A percentile compares a stretch with the other conserved stretches of the same genome.
Evolutionary conservation across 345 rosid genomes (phyloP).

Genomic region (Corchorus olitorius): DNA sequence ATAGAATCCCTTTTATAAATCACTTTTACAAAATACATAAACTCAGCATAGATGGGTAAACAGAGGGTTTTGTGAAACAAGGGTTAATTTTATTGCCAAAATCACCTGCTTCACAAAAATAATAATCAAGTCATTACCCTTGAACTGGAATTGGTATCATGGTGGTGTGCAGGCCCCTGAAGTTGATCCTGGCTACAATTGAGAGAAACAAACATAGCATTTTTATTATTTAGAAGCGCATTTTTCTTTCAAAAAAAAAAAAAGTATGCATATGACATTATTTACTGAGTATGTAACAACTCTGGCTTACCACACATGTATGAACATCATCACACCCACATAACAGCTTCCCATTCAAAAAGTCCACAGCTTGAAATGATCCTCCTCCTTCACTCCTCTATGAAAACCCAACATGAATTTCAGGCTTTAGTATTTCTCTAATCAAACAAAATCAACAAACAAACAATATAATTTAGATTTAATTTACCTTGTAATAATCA

Average conservation of each 20-base stretch:
- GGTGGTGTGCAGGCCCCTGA: constrained; percentile 41
- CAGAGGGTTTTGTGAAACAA: not conserved
- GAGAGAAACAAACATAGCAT: not conserved
- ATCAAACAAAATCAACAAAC: not conserved
- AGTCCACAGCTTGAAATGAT: constrained; percentile 61
- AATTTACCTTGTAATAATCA: constrained; percentile 56
- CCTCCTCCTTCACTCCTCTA: constrained; percentile 80
- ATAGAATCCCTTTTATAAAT: too few relatives aligned
- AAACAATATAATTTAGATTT: not conserved
- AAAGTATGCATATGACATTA: too few relatives aligned
- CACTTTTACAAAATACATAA: not conserved
- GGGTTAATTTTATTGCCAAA: not conserved
- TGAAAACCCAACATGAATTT: constrained; percentile 5
- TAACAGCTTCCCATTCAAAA: constrained; percentile 54
- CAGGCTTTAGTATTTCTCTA: not conserved
- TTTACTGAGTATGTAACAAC: not conserved
- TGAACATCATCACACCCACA: constrained; percentile 55
- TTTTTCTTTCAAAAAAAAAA: too few relatives aligned
- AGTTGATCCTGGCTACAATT: constrained; percentile 47
- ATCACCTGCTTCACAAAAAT: not conserved
- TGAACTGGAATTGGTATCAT: not conserved
- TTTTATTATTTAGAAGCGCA: not conserved
- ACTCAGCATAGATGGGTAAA: not conserved
- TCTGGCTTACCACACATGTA: constrained; percentile 37
- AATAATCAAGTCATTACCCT: not conserved